Conservation (phyloP, 129 eudicot genomes). For the Daucus carota region DNA sequence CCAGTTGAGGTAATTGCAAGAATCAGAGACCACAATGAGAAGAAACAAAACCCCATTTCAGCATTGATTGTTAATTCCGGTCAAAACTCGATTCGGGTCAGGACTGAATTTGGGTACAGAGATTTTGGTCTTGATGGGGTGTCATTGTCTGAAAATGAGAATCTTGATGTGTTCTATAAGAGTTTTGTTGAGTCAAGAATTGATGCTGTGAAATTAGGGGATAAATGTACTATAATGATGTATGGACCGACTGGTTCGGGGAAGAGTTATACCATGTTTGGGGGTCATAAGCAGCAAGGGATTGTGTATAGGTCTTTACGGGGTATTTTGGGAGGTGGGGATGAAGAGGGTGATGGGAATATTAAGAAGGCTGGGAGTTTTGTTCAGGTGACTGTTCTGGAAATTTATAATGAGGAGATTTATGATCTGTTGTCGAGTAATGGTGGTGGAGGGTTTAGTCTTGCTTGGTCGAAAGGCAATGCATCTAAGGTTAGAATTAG, state of each 20-base stretch:
- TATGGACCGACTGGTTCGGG: constrained; percentile 99
- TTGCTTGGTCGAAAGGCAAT: constrained; percentile 67
- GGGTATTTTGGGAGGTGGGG: constrained; percentile 64
- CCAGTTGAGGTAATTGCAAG: constrained; percentile 89
- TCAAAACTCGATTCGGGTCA: constrained; percentile 43
- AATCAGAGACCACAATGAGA: constrained; percentile 62
- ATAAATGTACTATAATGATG: constrained; percentile 88
- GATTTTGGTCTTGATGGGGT: constrained; percentile 86
- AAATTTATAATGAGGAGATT: constrained; percentile 90
- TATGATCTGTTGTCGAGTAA: constrained; percentile 66
- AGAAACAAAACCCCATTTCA: constrained; percentile 40
- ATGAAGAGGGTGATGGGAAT: constrained; percentile 18
- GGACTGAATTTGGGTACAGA: constrained; percentile 76
- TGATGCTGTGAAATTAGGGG: constrained; percentile 76
- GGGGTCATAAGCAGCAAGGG: constrained; percentile 73
- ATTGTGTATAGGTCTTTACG: constrained; percentile 70
- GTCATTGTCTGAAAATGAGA: constrained; percentile 60
- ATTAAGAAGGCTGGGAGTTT: constrained; percentile 27
- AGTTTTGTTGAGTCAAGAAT: constrained; percentile 66
- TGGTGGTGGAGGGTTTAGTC: constrained; percentile 50
- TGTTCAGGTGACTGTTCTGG: constrained; percentile 81
- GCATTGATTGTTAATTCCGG: constrained; percentile 41
- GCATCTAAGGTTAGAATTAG: constrained; percentile 63
- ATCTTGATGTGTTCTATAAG: constrained; percentile 72
- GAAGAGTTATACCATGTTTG: constrained; percentile 90